Evolutionary conservation across 768 basidiomycete species (phyloP).

Genomic region (Mycena albidolilacea): DNA sequence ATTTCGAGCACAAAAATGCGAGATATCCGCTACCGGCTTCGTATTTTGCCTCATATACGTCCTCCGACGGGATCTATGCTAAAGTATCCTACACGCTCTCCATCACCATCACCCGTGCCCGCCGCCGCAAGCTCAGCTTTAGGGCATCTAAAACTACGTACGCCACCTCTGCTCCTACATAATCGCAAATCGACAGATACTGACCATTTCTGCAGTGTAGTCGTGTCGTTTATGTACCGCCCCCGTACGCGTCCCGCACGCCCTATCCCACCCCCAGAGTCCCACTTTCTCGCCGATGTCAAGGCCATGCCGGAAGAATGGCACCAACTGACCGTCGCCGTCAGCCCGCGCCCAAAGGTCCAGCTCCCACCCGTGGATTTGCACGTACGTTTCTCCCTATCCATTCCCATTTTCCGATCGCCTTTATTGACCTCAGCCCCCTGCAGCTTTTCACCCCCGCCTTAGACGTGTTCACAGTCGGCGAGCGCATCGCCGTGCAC

Average conservation of each 20-base stretch:
- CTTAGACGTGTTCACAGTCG: constrained; percentile 12
- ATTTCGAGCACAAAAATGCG: constrained; percentile 55
- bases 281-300: constrained; percentile 22
- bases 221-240: constrained; percentile 1
- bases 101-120: constrained; percentile 8
- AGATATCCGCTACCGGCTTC: constrained; percentile 63
- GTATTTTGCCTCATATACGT: constrained; percentile 51
- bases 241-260: constrained; percentile 16
- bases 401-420: background rate
- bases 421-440: background rate
- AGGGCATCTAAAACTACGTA: constrained; percentile 3
- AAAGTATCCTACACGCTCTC: constrained; percentile 13
- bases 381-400: background rate
- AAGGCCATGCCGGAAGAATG: constrained; percentile 26
- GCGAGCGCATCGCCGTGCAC: constrained; percentile 22
- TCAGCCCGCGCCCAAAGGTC: background rate
- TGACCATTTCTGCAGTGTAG: background rate
- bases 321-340: background rate
- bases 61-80: constrained; percentile 54
- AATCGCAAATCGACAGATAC: background rate
- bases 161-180: background rate
- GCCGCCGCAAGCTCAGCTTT: constrained; percentile 10
- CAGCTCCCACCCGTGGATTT: constrained; percentile 7
- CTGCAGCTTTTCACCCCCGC: constrained; percentile 24
- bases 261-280: constrained; percentile 3